Evolutionary conservation across 331 rosid species (phyloP), one percentile per base, ranked within the genome.

Genomic region (Rosa hybrid): DNA sequence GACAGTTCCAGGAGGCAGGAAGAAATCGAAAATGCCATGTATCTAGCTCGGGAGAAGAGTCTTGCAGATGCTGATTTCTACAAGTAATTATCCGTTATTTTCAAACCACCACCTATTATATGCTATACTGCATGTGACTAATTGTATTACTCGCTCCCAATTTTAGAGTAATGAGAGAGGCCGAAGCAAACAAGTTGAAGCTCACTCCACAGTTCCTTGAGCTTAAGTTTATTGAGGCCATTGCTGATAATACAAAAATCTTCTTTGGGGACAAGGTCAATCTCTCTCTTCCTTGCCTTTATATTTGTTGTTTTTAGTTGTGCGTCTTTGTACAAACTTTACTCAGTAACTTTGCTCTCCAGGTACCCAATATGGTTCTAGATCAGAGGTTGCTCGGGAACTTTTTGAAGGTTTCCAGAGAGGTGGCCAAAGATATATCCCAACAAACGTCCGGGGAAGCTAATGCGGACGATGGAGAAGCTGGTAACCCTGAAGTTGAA

Each of bases 251-350:
- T 34, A 89, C 94, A 1, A 91, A 91, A 80, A 88, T 93, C 78
- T 96, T 96, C 94, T 96, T 95, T 44, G 99, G 99, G 27, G 97
- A 95, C 45, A 95, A 95, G 99, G 99, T 74, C 71, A 78, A 57
- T 64, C 50, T 80, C 77, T 49, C 59, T 49, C 30, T 63, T 34
- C 45, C 27, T 6, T 69, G 48, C 69, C 27, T 69, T 16, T 30
- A 34, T 34, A 27, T n/a, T 11, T 8, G 74, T 34, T 48, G 16
- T 80, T 27, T 78, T 18, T 60, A 13, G 20, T 0, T n/a, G 11
- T 8, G 17, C 1, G 77, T 49, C 20, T 25, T 27, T 73, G 78
- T 49, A 53, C 41, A 71, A 57, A 74, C 68, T 82, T 84, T 78
- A 88, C 81, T 77, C 42, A 68, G 34, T 72, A 23, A 23, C 56